Evolutionary conservation across 805 yeast species (phyloP).

Genomic region (Clavispora asparagi): DNA sequence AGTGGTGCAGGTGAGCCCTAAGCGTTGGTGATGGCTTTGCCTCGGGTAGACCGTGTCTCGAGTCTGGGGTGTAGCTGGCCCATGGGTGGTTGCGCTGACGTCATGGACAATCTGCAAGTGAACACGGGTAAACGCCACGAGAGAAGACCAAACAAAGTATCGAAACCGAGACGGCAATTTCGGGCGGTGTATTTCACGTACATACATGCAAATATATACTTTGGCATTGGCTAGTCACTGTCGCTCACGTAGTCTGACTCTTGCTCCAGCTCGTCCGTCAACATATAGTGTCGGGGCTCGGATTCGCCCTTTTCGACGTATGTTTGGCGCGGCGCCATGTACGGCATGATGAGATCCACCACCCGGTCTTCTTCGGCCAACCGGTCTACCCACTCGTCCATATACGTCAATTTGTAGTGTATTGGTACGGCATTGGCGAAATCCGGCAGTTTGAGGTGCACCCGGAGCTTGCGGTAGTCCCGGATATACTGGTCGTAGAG

Average conservation of each 20-base stretch:
- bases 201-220: too few species aligned
- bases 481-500: constrained; percentile 49
- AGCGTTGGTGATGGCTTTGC: too few species aligned
- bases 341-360: constrained; percentile 70
- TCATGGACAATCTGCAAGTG: too few species aligned
- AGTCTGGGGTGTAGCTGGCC: too few species aligned
- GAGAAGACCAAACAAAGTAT: too few species aligned
- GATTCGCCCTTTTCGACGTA: constrained; percentile 40
- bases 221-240: constrained; percentile 27
- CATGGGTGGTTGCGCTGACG: too few species aligned
- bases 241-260: constrained; percentile 29
- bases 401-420: constrained; percentile 36
- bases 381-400: constrained; percentile 74
- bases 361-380: constrained; percentile 54
- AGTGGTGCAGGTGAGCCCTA: too few species aligned
- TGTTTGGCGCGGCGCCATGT: constrained; percentile 40
- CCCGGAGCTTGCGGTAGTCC: constrained; percentile 68
- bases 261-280: constrained; percentile 21
- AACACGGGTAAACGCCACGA: too few species aligned
- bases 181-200: too few species aligned
- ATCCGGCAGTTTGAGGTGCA: constrained; percentile 25
- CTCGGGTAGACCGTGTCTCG: too few species aligned
- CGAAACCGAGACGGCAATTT: too few species aligned
- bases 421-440: constrained; percentile 20
- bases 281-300: constrained; percentile 33